phyloP scores from a whole-genome alignment of 1,139 yeast species.

The Pichia sp. region DNA sequence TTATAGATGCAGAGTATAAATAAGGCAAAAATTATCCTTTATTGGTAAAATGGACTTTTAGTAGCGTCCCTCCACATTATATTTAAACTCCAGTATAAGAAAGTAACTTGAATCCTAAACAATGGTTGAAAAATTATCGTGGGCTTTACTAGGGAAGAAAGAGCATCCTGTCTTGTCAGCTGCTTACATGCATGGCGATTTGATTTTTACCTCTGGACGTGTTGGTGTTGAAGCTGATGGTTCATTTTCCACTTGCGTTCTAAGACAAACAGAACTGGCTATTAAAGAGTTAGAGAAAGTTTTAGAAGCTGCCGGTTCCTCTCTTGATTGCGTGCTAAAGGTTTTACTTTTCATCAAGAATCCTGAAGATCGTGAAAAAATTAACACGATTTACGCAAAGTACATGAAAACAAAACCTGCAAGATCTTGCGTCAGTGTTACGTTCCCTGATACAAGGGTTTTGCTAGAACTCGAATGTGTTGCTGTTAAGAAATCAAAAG shows the following conservation, averaged over 20 bases:
- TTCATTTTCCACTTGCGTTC: conserved; percentile 6
- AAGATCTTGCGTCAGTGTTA: conserved; percentile 48
- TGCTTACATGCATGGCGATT: conserved; percentile 45
- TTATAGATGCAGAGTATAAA: too few relatives aligned
- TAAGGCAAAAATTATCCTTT: too few relatives aligned
- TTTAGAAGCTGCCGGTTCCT: conserved; percentile 42
- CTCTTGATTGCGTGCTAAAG: conserved; percentile 47
- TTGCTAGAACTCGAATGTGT: conserved; percentile 40
- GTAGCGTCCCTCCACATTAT: too few relatives aligned
- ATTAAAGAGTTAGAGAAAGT: conserved; percentile 42
- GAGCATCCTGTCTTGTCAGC: conserved; percentile 34
- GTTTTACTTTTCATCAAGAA: conserved; percentile 48
- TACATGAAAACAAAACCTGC: conserved; percentile 50
- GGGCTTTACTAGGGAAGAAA: neutral
- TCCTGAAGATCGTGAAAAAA: conserved; percentile 40
- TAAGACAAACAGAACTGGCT: conserved; percentile 40
- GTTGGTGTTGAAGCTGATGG: conserved; percentile 35
- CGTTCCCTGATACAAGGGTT: conserved; percentile 38
- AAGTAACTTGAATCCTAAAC: too few relatives aligned
- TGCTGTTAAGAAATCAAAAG: conserved; percentile 24
- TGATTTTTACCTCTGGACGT: conserved; percentile 45
- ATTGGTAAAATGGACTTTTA: too few relatives aligned
- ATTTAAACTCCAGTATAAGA: too few relatives aligned
- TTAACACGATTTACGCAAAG: conserved; percentile 46
- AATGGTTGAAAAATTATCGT: too few relatives aligned